Evolutionary conservation across 345 rosid species (phyloP), one percentile per base, ranked within the genome.

Genomic region (Kandelia obovata): DNA sequence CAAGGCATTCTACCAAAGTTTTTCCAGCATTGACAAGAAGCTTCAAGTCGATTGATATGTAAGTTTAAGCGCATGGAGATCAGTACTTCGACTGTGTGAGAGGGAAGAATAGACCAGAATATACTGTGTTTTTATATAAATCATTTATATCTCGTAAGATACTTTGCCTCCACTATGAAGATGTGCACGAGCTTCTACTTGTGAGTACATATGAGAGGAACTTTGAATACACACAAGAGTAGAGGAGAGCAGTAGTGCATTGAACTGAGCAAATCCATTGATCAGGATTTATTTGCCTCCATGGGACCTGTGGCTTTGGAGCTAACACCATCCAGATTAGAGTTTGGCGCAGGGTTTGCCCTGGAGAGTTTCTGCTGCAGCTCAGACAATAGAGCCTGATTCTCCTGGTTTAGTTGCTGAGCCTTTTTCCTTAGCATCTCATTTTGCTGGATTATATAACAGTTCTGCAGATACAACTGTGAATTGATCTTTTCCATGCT

Each of bases 1-100:
- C 84, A 94, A 86, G 83, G 96, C 96, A 65, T 94, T 89, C 81
- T 90, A 84, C 75, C 74, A 68, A 72, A 74, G 77, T 66, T 91
- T 91, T 81, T 88, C 97, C 51, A 81, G 82, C 76, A 67, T 91
- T 71, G 97, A 89, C 75, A 73, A 67, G 78, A 88, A 86, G 80
- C 88, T 89, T 61, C 46, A 65, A 8, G 81, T 94, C 27, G 98
- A 91, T 75, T 80, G 65, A 27, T 13, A 15, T 53, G 31, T 21
- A 8, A 51, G 53, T 8, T 23, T 27, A 25, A 4, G 10, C 28
- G 1, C 21, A 20, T 52, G 28, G 30, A 28, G n/a, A 27, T 11
- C 9, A 1, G 16, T 23, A 9, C 16, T 21, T 60, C 37, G 9
- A 60, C 27, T 15, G 39, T 65, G 32, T 1, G 30, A 8, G 21